Base-by-base conservation (phyloP, 1,139 yeast species). In the Scheffersomyces illinoinensis region DNA sequence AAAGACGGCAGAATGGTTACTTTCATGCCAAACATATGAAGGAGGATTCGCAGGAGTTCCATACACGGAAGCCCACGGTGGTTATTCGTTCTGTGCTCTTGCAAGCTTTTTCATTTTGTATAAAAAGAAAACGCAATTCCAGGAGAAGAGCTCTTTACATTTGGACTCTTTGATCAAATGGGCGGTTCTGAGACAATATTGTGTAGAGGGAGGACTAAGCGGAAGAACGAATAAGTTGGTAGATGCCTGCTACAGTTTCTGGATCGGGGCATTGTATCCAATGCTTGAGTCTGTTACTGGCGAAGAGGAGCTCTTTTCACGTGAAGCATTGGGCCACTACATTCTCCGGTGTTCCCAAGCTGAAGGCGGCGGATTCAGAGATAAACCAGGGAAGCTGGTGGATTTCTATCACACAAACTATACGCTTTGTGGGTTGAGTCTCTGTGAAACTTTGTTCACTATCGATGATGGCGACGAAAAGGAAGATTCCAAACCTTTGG, bases 401-500 rank as follows among this genome's bases (percentile, higher is more conserved):
- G 99, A 95, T 71, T 90, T 89, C 57, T 96, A 95, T 71, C 99
- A 95, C 70, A 89, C 98, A 1, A 93, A 93, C 71, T 96, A 95
- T 70, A 86, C 89, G 0, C 75, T 93, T 2, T 77, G 90, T 57
- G 99, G 99, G 0, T 76, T 95, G 49, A 85, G 96, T 52, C 79
- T 86, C 50, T 81, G 89, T 5, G 95, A 91, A 65, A 81, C 87
- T 66, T 61, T 69, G n/a, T 86, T 82, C 67, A 52, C 58, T 2
- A 70, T 76, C 53, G 65, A 63, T n/a, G 66, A 65, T 18, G 43
- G 56, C 53, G 21, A 21, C 26, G 24, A 53, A n/a, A 33, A 12
- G n/a, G 24, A 56, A 8, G 50, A 46, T 12, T 24, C 68, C 26
- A 59, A 6, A 61, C 57, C 60, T 8, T 65, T 67, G 54, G 82